Conservation (phyloP, 257 asterid species). For the Nicotiana attenuata region DNA sequence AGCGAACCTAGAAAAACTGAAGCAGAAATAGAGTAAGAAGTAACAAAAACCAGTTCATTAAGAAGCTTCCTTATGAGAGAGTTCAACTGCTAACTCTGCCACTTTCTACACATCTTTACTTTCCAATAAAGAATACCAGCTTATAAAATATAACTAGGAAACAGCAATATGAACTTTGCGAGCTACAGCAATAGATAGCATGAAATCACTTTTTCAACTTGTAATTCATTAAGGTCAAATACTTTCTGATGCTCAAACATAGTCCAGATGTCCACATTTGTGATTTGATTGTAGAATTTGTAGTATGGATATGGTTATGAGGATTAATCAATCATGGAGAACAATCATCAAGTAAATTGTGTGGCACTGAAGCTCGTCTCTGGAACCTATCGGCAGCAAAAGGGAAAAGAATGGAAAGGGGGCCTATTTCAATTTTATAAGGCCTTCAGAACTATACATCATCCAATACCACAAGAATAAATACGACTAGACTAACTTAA, state of each 20-base stretch:
- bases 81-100: not conserved
- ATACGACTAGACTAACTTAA: not conserved
- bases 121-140: not conserved
- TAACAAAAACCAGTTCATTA: not conserved
- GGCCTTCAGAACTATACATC: not conserved
- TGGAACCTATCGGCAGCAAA: not conserved
- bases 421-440: not conserved
- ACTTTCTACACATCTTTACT: not conserved
- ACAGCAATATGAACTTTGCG: not conserved
- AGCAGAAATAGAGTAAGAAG: not conserved
- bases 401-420: not conserved
- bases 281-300: not conserved
- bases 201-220: not conserved
- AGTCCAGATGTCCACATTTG: not conserved
- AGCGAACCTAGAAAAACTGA: not conserved
- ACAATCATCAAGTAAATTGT: conserved; percentile 3
- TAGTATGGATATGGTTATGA: not conserved
- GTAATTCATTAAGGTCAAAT: not conserved
- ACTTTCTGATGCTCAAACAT: not conserved
- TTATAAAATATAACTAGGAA: not conserved
- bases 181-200: not conserved
- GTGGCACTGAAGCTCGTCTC: not conserved
- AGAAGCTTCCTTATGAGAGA: not conserved
- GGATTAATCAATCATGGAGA: not conserved
- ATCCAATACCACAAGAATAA: not conserved